Conservation (phyloP, 2,329 filamentous ascomycete genomes). For the Colletotrichum sp. region DNA sequence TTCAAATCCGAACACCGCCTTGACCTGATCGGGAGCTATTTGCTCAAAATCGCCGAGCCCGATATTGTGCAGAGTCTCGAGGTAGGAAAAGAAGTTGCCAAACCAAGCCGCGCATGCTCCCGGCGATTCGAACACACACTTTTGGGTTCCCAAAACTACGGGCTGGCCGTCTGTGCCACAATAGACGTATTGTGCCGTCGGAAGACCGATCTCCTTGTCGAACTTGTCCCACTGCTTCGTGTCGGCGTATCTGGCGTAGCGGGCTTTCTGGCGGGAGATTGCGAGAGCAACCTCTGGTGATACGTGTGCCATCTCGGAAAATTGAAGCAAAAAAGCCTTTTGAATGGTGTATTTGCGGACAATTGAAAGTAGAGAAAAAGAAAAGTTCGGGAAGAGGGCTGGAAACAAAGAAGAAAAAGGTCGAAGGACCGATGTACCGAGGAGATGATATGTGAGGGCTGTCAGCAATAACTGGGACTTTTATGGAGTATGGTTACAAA, state of each 20-base stretch:
- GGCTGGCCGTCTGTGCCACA: background rate
- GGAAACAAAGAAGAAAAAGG: background rate
- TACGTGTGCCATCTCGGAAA: slow-evolving; percentile 19
- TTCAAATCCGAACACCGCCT: slow-evolving; percentile 15
- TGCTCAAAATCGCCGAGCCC: slow-evolving; percentile 29
- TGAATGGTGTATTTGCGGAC: no score
- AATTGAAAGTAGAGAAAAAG: background rate
- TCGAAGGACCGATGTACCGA: background rate
- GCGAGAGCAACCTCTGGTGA: slow-evolving; percentile 26
- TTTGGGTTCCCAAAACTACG: background rate
- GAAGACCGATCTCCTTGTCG: slow-evolving; percentile 26
- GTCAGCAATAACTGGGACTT: background rate
- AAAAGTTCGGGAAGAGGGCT: background rate
- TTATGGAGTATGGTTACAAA: background rate
- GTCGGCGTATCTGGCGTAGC: slow-evolving; percentile 30
- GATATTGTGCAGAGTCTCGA: slow-evolving; percentile 29
- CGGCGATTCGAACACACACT: slow-evolving; percentile 11
- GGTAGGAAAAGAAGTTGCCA: slow-evolving; percentile 19
- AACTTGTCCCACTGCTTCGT: slow-evolving; percentile 29
- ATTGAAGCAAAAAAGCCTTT: no score
- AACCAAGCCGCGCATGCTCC: slow-evolving; percentile 24
- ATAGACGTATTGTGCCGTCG: slow-evolving; percentile 25
- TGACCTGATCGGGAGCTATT: slow-evolving; percentile 12
- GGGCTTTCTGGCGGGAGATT: slow-evolving; percentile 30
- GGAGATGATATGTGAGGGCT: background rate